These are phyloP conservation scores for Astrothelium macrocarpum DNA, from an alignment of 495 filamentous ascomycete genomes.

Conservation along the genomic window DNA sequence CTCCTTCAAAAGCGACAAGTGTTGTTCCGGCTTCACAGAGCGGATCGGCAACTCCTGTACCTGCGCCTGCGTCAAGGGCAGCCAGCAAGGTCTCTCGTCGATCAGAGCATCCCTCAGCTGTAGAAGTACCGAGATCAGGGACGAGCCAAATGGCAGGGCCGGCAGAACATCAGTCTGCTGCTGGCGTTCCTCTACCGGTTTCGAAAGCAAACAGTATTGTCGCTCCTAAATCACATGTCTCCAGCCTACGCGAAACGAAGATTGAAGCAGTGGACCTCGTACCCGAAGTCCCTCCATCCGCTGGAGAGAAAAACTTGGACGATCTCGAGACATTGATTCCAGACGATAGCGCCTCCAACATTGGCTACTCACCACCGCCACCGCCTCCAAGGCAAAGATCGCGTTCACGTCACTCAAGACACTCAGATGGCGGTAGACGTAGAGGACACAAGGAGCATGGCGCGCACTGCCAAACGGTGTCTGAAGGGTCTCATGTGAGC, in stretches of 20 bases:
- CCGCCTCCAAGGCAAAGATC: neutral
- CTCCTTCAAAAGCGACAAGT: slow-evolving; percentile 3
- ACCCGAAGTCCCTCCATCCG: neutral
- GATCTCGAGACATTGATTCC: neutral
- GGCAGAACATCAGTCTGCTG: neutral
- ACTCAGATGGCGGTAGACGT: neutral
- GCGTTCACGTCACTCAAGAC: neutral
- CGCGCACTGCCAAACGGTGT: neutral
- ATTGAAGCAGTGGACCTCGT: neutral
- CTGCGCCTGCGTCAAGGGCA: neutral
- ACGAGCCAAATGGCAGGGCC: neutral
- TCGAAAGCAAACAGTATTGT: neutral
- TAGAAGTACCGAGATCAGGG: neutral
- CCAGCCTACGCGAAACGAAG: neutral
- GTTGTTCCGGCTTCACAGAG: neutral
- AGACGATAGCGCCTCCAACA: neutral
- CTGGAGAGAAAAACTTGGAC: neutral
- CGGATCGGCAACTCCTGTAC: neutral
- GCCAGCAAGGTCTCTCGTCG: neutral
- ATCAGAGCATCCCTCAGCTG: slow-evolving; percentile 5
- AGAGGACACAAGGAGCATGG: neutral
- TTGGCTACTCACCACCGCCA: neutral
- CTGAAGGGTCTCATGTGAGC: neutral
- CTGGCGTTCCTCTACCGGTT: neutral
- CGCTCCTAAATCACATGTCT: neutral